Base-by-base conservation (phyloP, 352 stramenopile genomes). In the Phytopythium vexans region DNA sequence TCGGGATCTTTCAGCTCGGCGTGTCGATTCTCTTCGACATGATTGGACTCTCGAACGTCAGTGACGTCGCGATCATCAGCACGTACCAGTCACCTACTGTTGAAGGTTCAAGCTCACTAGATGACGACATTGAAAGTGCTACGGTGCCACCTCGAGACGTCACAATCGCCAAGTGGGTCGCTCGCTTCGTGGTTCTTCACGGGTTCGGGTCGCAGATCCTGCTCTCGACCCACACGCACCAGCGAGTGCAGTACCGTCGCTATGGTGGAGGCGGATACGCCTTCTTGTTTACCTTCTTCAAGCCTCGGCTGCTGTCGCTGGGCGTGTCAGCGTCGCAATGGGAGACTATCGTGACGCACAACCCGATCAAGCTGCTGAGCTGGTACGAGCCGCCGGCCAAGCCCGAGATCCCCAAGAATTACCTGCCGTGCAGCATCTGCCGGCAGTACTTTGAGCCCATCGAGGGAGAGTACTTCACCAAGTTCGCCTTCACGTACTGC, bases 391-490 rank as follows among this genome's bases (percentile, higher is more conserved):
- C 82, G 35, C 84, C 80, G 27, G 66, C 66, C 16, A 58, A 64
- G n/a, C 68, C 78, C 0, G 67, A 62, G 14, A 71, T 85, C 50
- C 82, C 82, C 31, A 92, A 92, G 52, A 68, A 89, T 51, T 92
- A 79, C 39, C 53, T 92, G 36, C 63, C 72, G 41, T 94, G 84
- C 63, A 89, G 70, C 27, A 87, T 94, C 54, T 94, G 84, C 61
- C 36, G 47, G 6, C 70, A 77, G 31, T 68, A 61, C 50, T 94
- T 94, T 54, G 84, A 94, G 63, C 84, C 84, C 8, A 83, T 94
- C 53, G 82, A 88, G 14, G 84, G 84, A 31, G 82, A 94, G 59
- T 94, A 92, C 62, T 94, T 91, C 39, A 87, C 84, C 45, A 94
- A 94, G 66, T 92, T 92, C 48, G 59, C 70, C 49, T 94, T 89